Conservation (phyloP, 2,329 filamentous ascomycete genomes). For the Alternaria brassicicola region DNA sequence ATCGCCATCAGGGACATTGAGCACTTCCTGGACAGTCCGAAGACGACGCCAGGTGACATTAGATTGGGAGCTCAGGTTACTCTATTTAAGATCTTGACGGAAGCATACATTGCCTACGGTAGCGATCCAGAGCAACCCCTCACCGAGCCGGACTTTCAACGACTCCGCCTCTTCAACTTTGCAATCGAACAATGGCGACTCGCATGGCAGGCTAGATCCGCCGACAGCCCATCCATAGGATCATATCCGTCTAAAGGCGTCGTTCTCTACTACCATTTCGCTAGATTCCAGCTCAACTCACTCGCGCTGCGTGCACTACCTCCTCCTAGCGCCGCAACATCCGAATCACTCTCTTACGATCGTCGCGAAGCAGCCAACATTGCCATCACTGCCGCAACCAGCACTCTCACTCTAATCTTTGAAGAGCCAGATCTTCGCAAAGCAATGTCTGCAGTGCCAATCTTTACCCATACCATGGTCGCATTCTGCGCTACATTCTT, state of each 20-base stretch:
- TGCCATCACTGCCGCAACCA: slow-evolving; percentile 56
- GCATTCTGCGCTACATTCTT: slow-evolving; percentile 60
- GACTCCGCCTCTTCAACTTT: slow-evolving; percentile 50
- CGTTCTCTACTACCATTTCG: slow-evolving; percentile 61
- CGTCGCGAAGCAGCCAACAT: slow-evolving; percentile 48
- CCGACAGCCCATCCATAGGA: slow-evolving; percentile 35
- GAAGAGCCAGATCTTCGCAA: slow-evolving; percentile 53
- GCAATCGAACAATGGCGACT: slow-evolving; percentile 54
- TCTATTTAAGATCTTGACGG: slow-evolving; percentile 43
- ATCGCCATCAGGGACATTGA: slow-evolving; percentile 48
- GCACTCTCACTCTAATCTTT: slow-evolving; percentile 55
- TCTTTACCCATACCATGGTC: slow-evolving; percentile 61
- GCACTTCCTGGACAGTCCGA: slow-evolving; percentile 36
- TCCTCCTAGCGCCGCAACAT: slow-evolving; percentile 54
- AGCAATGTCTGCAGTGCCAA: slow-evolving; percentile 55
- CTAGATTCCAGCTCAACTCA: slow-evolving; percentile 60
- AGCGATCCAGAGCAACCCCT: slow-evolving; percentile 47
- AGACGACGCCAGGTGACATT: slow-evolving; percentile 39
- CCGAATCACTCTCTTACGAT: slow-evolving; percentile 52
- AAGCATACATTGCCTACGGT: slow-evolving; percentile 43
- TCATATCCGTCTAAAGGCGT: slow-evolving; percentile 57
- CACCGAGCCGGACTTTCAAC: slow-evolving; percentile 46
- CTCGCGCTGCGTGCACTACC: slow-evolving; percentile 52
- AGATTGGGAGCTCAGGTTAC: slow-evolving; percentile 40
- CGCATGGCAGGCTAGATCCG: slow-evolving; percentile 45